These are phyloP conservation scores for Chenopodium formosanum DNA, from an alignment of 148 eudicot species.

Conservation along the genomic window DNA sequence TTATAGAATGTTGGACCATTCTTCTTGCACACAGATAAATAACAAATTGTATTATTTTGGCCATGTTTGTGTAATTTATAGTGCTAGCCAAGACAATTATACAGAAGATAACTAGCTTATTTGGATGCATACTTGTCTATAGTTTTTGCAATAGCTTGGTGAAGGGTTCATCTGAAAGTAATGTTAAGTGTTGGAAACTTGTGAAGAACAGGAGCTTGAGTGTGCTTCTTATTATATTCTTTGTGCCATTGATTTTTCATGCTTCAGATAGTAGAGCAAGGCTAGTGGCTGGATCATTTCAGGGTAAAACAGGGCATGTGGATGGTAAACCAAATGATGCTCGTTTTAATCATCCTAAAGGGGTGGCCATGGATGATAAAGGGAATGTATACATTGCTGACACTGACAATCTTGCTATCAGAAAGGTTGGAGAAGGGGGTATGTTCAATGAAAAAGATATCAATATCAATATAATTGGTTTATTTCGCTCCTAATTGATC, in stretches of 20 bases:
- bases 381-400: constrained; percentile 97
- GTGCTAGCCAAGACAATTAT: neutral
- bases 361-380: constrained; percentile 90
- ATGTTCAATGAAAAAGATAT: constrained; percentile 7
- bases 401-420: constrained; percentile 78
- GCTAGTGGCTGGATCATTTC: constrained; percentile 95
- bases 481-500: neutral
- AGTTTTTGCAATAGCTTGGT: neutral
- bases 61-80: neutral
- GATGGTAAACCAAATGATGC: constrained; percentile 98
- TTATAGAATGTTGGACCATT: too few species aligned
- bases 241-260: constrained; percentile 1
- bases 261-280: constrained; percentile 92
- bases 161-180: neutral
- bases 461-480: neutral
- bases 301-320: constrained; percentile 96
- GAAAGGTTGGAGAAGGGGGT: constrained; percentile 98
- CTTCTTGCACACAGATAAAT: too few species aligned
- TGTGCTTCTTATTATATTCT: neutral
- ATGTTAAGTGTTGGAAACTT: neutral
- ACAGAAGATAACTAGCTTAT: neutral
- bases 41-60: neutral
- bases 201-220: neutral
- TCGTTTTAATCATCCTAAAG: constrained; percentile 88
- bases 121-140: neutral